Evolutionary conservation across 257 asterid species (phyloP).

Genomic region (Nicotiana benthamiana): DNA sequence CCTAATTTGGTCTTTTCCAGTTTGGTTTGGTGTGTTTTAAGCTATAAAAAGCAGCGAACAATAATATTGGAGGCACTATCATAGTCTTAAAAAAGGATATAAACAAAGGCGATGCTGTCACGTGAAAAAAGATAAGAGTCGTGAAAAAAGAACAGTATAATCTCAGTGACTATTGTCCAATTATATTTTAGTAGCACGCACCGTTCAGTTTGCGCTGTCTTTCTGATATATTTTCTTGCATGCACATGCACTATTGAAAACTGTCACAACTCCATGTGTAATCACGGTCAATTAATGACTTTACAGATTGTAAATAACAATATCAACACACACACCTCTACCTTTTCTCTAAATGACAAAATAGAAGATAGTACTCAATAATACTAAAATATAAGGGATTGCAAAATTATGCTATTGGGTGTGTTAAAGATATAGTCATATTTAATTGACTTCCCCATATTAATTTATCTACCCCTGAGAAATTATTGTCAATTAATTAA

Average conservation of each 20-base stretch:
- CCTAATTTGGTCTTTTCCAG: not conserved
- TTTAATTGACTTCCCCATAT: not conserved
- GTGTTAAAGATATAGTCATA: not conserved
- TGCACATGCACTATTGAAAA: constrained; percentile 35
- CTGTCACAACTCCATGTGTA: constrained; percentile 9
- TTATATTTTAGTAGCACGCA: constrained; percentile 12
- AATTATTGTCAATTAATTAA: not conserved
- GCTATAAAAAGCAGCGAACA: not conserved
- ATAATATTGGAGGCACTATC: constrained; percentile 6
- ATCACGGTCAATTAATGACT: constrained; percentile 34
- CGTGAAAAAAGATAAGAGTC: constrained; percentile 26
- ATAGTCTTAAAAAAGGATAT: constrained; percentile 12
- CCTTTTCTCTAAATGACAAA: not conserved
- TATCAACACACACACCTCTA: not conserved
- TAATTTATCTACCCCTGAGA: not conserved
- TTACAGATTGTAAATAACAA: constrained; percentile 28
- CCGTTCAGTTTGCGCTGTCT: constrained; percentile 11
- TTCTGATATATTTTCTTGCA: constrained; percentile 30
- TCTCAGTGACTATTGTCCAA: constrained; percentile 5
- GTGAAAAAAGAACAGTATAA: not conserved
- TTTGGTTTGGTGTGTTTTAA: too few relatives aligned
- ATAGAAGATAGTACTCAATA: not conserved
- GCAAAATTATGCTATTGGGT: too few relatives aligned
- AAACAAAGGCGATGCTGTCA: constrained; percentile 28
- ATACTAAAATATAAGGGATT: not conserved